These are phyloP conservation scores for Thalassiosira exigua DNA, from an alignment of 352 stramenopile species.

Conservation along the genomic window DNA sequence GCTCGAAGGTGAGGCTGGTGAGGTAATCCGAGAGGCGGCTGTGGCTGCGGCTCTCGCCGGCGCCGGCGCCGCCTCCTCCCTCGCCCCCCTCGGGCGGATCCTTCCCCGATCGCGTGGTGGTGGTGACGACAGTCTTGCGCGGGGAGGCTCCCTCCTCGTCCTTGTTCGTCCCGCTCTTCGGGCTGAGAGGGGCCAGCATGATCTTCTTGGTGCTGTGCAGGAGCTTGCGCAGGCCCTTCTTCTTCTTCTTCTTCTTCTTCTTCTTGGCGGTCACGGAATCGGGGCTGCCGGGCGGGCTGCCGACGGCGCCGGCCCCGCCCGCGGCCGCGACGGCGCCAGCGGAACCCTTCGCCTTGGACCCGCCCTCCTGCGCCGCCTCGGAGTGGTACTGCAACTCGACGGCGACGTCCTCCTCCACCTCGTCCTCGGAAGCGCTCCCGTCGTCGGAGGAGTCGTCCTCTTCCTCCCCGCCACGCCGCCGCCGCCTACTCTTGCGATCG, in stretches of 20 bases:
- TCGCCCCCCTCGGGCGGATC: constrained; percentile 5
- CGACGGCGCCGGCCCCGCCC: neutral
- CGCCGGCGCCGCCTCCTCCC: too few relatives aligned
- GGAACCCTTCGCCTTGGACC: neutral
- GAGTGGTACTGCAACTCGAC: constrained; percentile 54
- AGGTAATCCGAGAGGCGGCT: constrained; percentile 12
- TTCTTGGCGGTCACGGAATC: constrained; percentile 5
- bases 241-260: constrained; percentile 45
- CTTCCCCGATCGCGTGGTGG: constrained; percentile 24
- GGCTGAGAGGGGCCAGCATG: too few relatives aligned
- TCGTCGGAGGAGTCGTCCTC: constrained; percentile 1
- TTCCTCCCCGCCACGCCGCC: neutral
- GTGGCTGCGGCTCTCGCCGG: neutral
- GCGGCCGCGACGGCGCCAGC: too few relatives aligned
- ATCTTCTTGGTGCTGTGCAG: constrained; percentile 40
- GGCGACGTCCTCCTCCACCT: constrained; percentile 46
- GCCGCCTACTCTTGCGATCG: neutral
- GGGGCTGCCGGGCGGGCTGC: neutral
- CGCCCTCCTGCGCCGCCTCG: neutral
- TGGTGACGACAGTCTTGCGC: constrained; percentile 42
- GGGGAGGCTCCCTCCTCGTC: too few relatives aligned
- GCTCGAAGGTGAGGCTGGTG: constrained; percentile 28
- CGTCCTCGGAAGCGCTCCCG: constrained; percentile 6
- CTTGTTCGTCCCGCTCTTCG: constrained; percentile 29
- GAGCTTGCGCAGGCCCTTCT: constrained; percentile 23